Percentiles rank a stretch among this genome's conserved stretches.
These are phyloP conservation scores for Diaporthe ampelina DNA, from an alignment of 2,329 filamentous ascomycete genomes.

Conservation along the genomic window DNA sequence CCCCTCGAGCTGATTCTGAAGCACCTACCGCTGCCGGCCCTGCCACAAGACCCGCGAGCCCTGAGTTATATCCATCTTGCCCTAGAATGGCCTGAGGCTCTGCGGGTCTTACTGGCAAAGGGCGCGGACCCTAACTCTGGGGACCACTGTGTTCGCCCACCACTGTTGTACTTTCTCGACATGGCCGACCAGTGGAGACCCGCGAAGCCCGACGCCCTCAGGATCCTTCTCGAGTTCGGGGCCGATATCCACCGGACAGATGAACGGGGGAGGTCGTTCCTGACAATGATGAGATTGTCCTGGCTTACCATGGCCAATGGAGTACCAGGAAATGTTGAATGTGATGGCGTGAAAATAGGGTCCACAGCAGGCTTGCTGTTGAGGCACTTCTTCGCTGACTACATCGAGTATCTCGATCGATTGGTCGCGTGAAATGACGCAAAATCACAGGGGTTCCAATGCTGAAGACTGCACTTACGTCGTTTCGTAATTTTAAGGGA, in stretches of 20 bases:
- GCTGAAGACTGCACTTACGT: not conserved
- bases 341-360: not conserved
- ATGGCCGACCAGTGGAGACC: not conserved
- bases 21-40: not conserved
- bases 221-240: not conserved
- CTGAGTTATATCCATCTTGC: conserved; percentile 10
- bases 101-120: not conserved
- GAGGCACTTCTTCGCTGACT: not conserved
- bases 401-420: not conserved
- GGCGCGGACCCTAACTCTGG: not conserved
- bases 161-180: not conserved
- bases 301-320: not conserved
- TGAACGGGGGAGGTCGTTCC: not conserved
- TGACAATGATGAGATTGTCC: not conserved
- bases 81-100: not conserved
- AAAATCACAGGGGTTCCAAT: not conserved
- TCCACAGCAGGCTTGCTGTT: not conserved
- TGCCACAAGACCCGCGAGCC: not conserved
- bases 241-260: not conserved
- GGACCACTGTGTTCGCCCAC: not conserved
- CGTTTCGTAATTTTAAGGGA: not conserved
- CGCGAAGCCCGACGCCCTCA: not conserved
- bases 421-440: not conserved
- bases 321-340: not conserved
- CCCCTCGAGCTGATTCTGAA: not conserved